Evolutionary conservation across 345 rosid genomes (phyloP), one percentile per base, ranked within the genome.

Genomic region (Reutealis trisperma): DNA sequence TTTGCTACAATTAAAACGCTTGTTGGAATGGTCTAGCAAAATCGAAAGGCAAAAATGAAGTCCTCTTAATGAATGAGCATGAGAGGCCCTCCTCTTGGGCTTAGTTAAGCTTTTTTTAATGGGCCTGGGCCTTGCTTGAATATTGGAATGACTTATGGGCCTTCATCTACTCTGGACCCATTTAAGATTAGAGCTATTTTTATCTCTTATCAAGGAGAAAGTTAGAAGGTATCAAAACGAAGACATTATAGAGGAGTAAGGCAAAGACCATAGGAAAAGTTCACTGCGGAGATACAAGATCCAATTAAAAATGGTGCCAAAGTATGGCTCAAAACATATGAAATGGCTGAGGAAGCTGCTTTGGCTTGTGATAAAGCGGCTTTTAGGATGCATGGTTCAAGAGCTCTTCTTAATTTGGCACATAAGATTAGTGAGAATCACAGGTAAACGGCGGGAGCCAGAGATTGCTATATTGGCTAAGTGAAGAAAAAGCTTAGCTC

Each of bases 181-280:
- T n/a, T n/a, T n/a, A n/a, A n/a, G n/a, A n/a, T n/a, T n/a, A n/a
- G n/a, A n/a, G n/a, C n/a, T n/a, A n/a, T n/a, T n/a, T n/a, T n/a
- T n/a, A n/a, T n/a, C n/a, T n/a, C n/a, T n/a, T n/a, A n/a, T n/a
- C n/a, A n/a, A n/a, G n/a, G n/a, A n/a, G n/a, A 47, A 22, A 68
- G 47, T 25, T 41, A 51, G 71, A 32, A 54, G 12, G 67, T 70
- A 2, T 1, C 62, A 1, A 51, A 49, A 44, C 85, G 82, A 64
- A 82, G 73, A 79, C 90, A 81, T 62, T 91, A 80, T 72, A 74
- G 86, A 34, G 86, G 86, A 41, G 86, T 83, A 55, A 80, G 85
- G 58, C 83, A 63, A 37, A 64, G 85, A 52, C 83, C 85, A 9
- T 83, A 83, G 85, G 85, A 83, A 9, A 83, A 77, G 79, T 83